Evolutionary conservation across 2,329 filamentous ascomycete species (phyloP).

Genomic region (Albifimbria verrucaria): DNA sequence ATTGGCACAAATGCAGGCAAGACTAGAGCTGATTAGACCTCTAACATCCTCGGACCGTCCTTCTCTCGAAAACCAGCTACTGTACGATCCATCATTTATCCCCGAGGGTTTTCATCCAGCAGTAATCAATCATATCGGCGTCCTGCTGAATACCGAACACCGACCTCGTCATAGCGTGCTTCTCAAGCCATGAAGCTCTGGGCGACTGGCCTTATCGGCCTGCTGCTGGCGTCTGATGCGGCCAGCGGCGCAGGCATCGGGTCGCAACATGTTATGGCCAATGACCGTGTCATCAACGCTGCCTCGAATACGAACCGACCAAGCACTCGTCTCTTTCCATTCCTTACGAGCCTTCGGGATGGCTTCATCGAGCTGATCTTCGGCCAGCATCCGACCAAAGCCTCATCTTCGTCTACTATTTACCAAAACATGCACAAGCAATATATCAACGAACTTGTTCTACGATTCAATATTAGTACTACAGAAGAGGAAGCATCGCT

Average conservation of each 20-base stretch:
- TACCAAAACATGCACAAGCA: conserved; percentile 34
- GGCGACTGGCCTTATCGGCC: not conserved
- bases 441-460: conserved; percentile 80
- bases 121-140: no score
- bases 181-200: not conserved
- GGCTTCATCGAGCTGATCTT: conserved; percentile 48
- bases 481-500: conserved; percentile 67
- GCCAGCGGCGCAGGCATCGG: conserved; percentile 27
- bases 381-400: conserved; percentile 36
- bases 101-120: no score
- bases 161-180: no score
- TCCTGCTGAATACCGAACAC: no score
- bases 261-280: conserved; percentile 15
- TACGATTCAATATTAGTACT: conserved; percentile 79
- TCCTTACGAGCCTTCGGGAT: conserved; percentile 49
- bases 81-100: no score
- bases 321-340: conserved; percentile 37
- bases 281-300: conserved; percentile 9
- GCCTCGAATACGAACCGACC: conserved; percentile 12
- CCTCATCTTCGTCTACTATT: conserved; percentile 17
- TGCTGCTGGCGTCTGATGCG: conserved; percentile 21
- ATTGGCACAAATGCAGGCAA: not conserved
- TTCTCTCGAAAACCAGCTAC: no score
- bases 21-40: not conserved
- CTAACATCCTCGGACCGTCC: not conserved